Conservation (phyloP, 208 protist species). For the Acanthamoeba divionensis region DNA sequence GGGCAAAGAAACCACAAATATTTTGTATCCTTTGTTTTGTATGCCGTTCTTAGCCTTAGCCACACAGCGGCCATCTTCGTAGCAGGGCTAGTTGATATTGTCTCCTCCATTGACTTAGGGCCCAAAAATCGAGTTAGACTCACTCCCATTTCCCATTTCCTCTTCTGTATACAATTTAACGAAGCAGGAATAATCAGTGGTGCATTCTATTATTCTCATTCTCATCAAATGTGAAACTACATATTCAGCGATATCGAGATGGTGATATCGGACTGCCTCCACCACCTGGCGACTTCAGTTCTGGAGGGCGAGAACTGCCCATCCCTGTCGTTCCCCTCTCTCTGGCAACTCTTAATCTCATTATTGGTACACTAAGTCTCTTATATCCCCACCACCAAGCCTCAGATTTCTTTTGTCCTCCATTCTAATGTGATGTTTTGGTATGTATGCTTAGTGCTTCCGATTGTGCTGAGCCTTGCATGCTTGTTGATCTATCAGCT, state of each 20-base stretch:
- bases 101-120: not conserved
- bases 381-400: too few relatives aligned
- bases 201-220: not conserved
- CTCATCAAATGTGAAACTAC: not conserved
- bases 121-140: not conserved
- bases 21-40: not conserved
- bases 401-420: too few relatives aligned
- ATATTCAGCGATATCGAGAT: not conserved
- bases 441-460: too few relatives aligned
- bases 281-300: not conserved
- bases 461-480: not conserved
- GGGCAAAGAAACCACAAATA: conserved; percentile 7
- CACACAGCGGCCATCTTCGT: not conserved
- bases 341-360: not conserved
- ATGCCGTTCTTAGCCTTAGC: not conserved
- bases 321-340: not conserved
- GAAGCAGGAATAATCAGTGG: too few relatives aligned
- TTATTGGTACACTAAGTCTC: too few relatives aligned
- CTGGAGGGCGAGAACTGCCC: not conserved
- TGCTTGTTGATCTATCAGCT: conserved; percentile 24
- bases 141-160: not conserved
- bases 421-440: too few relatives aligned
- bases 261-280: not conserved
- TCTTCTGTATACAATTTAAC: not conserved
- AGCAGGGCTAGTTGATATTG: not conserved